Base-by-base conservation (phyloP, 2,329 filamentous ascomycete genomes). In the Macroventuria anomochaeta region DNA sequence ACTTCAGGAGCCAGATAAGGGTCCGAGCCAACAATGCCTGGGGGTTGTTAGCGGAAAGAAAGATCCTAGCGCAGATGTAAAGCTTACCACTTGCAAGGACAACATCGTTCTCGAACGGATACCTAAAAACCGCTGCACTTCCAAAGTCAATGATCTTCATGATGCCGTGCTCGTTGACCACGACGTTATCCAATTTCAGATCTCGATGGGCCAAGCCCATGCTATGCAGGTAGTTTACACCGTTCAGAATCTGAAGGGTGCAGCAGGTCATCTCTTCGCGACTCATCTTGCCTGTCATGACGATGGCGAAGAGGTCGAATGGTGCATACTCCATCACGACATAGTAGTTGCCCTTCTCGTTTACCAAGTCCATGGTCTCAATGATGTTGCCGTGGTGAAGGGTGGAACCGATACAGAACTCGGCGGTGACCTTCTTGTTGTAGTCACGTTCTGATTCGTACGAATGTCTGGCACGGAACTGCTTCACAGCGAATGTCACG, bases 141-240 rank as follows among this genome's bases (percentile, higher is more conserved):
- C 95, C 95, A 76, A 99, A 99, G 75, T 99, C 95, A 68, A 99
- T 99, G 61, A 99, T 90, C 77, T 99, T 99, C 92, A 99, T 96
- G 66, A 99, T 97, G 2, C 95, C 95, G 68, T 89, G 86, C 70
- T 96, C 90, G 70, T 93, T 97, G 55, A 99, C 93, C 23, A 99
- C 95, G 17, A 99, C 95, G 65, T 99, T 99, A 78, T 99, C 95
- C 65, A 99, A 78, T 77, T 99, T 99, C 67, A 99, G 72, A 80
- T 99, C 95, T 37, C 95, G 87, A 76, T 99, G 95, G 10, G 95
- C 93, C 46, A 99, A 80, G 2, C 95, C 95, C 85, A 97, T 95
- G 71, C 90, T 90, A 75, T 99, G 95, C 57, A 99, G 79, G 74
- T 97, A 99, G 10, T 91, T 91, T 29, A 97, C 93, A 44, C 95